Conservation (phyloP, 495 filamentous ascomycete genomes). For the Penicillium taxi region DNA sequence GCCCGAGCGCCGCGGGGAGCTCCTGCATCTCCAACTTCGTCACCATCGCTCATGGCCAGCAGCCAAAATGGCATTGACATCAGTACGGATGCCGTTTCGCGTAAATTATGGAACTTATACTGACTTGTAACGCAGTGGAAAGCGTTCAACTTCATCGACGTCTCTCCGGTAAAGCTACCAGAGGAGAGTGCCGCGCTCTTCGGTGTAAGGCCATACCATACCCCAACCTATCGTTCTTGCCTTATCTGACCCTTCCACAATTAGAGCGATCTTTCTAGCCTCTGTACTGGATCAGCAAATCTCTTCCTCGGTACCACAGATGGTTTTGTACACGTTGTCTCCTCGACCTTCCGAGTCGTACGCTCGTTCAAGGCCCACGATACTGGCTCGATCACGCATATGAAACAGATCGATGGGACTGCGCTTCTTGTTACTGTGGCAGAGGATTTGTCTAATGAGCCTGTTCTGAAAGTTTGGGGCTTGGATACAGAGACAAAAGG, state of each 20-base stretch:
- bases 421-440: slow-evolving; percentile 79
- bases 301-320: slow-evolving; percentile 81
- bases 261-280: slow-evolving; percentile 55
- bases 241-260: background rate
- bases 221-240: background rate
- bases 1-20: slow-evolving; percentile 24
- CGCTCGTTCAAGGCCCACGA: slow-evolving; percentile 84
- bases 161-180: slow-evolving; percentile 70
- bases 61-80: slow-evolving; percentile 43
- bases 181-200: slow-evolving; percentile 60
- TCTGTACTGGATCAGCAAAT: slow-evolving; percentile 83
- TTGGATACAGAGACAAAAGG: slow-evolving; percentile 95
- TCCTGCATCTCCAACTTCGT: slow-evolving; percentile 13
- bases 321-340: slow-evolving; percentile 79
- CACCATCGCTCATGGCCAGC: slow-evolving; percentile 27
- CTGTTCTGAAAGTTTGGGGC: slow-evolving; percentile 90
- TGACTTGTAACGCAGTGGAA: slow-evolving; percentile 69
- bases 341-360: slow-evolving; percentile 75
- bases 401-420: slow-evolving; percentile 88
- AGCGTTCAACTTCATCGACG: slow-evolving; percentile 98
- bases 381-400: slow-evolving; percentile 72
- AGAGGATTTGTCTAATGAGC: slow-evolving; percentile 80
- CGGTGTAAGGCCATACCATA: slow-evolving; percentile 45
- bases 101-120: slow-evolving; percentile 4
- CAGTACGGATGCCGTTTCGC: slow-evolving; percentile 19